A percentile compares a stretch with the other conserved stretches of the same genome.
These are phyloP conservation scores for Furcasterigmium sp. DNA, from an alignment of 2,329 filamentous ascomycete genomes.

Conservation along the genomic window DNA sequence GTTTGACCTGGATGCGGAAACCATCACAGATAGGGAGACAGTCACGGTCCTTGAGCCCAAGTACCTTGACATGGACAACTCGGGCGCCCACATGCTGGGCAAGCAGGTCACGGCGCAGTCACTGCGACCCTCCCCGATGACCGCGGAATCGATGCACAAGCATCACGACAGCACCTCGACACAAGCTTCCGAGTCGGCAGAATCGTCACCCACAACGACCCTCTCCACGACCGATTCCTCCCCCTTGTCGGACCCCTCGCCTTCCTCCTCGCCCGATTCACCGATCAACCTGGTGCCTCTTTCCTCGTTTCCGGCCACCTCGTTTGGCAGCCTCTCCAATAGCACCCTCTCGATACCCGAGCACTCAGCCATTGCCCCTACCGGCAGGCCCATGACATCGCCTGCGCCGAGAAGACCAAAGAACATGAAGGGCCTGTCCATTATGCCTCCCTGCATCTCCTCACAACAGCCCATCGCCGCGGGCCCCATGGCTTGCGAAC, in stretches of 20 bases:
- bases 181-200: constrained; percentile 75
- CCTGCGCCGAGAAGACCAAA: constrained; percentile 67
- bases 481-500: constrained; percentile 54
- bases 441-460: constrained; percentile 56
- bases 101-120: constrained; percentile 29
- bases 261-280: constrained; percentile 88
- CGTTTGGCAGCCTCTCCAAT: constrained; percentile 43
- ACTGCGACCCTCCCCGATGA: constrained; percentile 33
- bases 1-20: constrained; percentile 59
- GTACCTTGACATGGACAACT: constrained; percentile 41
- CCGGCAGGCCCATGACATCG: constrained; percentile 59
- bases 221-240: constrained; percentile 90
- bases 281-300: constrained; percentile 69
- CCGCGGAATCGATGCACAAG: constrained; percentile 53
- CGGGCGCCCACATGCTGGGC: constrained; percentile 26
- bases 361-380: constrained; percentile 19
- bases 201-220: constrained; percentile 93
- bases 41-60: constrained; percentile 51
- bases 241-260: constrained; percentile 82
- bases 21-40: constrained; percentile 46
- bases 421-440: constrained; percentile 79
- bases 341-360: constrained; percentile 38
- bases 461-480: constrained; percentile 29
- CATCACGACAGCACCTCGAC: constrained; percentile 76
- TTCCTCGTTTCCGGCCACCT: constrained; percentile 60